Base-by-base conservation (phyloP, 495 filamentous ascomycete species). In the Diplogelasinospora grovesii region DNA sequence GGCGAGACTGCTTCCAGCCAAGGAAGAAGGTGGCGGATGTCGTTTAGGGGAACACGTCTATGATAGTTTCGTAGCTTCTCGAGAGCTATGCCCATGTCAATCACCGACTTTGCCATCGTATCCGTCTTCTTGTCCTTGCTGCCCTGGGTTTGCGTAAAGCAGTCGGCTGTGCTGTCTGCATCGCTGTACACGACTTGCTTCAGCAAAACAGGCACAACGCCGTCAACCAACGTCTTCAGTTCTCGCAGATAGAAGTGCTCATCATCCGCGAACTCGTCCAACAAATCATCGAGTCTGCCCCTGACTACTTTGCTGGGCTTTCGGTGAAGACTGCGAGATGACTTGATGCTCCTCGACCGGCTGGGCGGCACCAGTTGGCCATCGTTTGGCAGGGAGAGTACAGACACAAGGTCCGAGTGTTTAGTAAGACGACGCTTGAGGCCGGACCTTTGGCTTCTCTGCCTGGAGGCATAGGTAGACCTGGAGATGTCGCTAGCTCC, bases 241-340 rank as follows among this genome's bases (percentile, higher is more conserved):
- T 99, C 92, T 18, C 89, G 83, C 66, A 82, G 83, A 57, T 97
- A 99, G 51, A 92, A 89, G 14, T 75, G 65, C 60, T 99, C 93
- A 45, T 97, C 93, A 4, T 78, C 71, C 10, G 75, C 70, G 40
- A 99, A 74, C 52, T 96, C 90, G 28, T 76, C 69, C 60, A 99
- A 73, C 18, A 99, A 56, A 42, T 87, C 86, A 13, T 68, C 65
- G 9, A 89, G 65, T 3, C 81, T 89, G 14, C 82, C 78, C 22
- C 73, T 78, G 15, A 72, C 71, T 29, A 80, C 66, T 11, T 75
- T 78, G 48, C 74, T 85, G 35, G 79, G 77, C 42, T 59, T 79
- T 10, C 83, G 79, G 45, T 86, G 77, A 25, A 90, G 75, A 52
- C 86, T 89, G 30, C 77, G 69, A 6, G 77, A 72, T 20, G 85